Evolutionary conservation across 192 early-diverging fungal genomes (phyloP).

Genomic region (Linnemannia schmuckeri): DNA sequence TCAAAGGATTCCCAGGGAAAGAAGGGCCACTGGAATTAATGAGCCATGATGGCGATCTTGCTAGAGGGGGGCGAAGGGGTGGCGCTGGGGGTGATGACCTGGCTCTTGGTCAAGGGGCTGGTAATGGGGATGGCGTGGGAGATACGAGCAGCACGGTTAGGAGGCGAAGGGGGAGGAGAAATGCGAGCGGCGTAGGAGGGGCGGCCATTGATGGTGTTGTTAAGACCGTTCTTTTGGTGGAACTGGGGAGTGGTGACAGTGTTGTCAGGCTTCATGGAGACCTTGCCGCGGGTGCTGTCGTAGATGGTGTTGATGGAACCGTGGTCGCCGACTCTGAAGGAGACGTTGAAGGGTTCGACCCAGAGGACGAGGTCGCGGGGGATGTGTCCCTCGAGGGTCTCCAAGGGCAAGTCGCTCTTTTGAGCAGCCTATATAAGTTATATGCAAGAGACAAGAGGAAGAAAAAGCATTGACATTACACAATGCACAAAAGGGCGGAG

Average conservation of each 20-base stretch:
- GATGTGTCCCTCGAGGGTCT: slow-evolving; percentile 64
- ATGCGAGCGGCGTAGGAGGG: slow-evolving; percentile 47
- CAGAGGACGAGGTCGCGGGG: slow-evolving; percentile 80
- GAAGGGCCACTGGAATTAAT: slow-evolving; percentile 16
- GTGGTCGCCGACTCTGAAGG: slow-evolving; percentile 80
- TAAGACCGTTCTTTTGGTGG: slow-evolving; percentile 13
- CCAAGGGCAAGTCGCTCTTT: slow-evolving; percentile 58
- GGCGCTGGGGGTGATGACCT: slow-evolving; percentile 37
- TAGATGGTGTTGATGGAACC: slow-evolving; percentile 77
- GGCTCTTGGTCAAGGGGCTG: slow-evolving; percentile 43
- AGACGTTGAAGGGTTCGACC: slow-evolving; percentile 80
- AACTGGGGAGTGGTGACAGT: not conserved
- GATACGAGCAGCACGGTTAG: slow-evolving; percentile 25
- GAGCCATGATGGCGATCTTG: slow-evolving; percentile 51
- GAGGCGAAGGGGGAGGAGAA: slow-evolving; percentile 46
- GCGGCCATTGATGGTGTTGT: slow-evolving; percentile 12
- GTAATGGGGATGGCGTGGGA: slow-evolving; percentile 50
- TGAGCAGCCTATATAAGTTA: slow-evolving; percentile 61
- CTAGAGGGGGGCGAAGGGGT: slow-evolving; percentile 41
- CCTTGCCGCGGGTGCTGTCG: slow-evolving; percentile 63
- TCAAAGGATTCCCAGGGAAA: not conserved
- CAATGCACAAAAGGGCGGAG: not conserved
- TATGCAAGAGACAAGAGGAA: not conserved
- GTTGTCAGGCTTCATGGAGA: slow-evolving; percentile 41
- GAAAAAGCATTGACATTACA: not conserved